Conservation (phyloP, 1,139 yeast species). For the Nakaseomyces kungkrabaensis region DNA sequence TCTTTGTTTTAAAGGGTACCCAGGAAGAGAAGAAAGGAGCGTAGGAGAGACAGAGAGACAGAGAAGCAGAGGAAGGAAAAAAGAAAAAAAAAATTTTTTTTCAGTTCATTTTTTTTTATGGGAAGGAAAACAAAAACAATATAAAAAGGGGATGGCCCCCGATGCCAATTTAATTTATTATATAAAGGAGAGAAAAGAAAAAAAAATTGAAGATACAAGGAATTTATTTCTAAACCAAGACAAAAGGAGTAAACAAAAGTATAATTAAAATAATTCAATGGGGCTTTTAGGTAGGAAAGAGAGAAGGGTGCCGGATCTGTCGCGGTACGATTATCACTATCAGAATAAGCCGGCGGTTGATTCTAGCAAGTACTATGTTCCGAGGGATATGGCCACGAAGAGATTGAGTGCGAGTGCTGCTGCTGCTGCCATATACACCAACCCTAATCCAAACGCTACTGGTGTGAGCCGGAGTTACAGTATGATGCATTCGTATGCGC, state of each 20-base stretch:
- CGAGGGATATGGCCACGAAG: slow-evolving; percentile 7
- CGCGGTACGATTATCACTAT: slow-evolving; percentile 29
- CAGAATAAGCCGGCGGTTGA: slow-evolving; percentile 16
- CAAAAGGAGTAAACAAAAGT: background rate
- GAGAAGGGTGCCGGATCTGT: slow-evolving; percentile 26
- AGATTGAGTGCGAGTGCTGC: slow-evolving; percentile 27
- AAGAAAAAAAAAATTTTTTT: too few relatives aligned
- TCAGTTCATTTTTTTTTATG: too few relatives aligned
- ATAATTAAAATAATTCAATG: slow-evolving; percentile 8
- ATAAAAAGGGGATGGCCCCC: too few relatives aligned
- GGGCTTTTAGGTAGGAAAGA: slow-evolving; percentile 20
- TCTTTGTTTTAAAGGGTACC: too few relatives aligned
- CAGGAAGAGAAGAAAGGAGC: too few relatives aligned
- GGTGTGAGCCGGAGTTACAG: slow-evolving; percentile 5
- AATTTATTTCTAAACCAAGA: background rate
- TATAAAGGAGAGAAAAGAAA: too few relatives aligned
- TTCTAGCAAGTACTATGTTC: slow-evolving; percentile 11
- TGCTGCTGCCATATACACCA: slow-evolving; percentile 18
- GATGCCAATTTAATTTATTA: too few relatives aligned
- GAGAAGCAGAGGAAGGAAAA: too few relatives aligned
- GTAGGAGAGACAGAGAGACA: too few relatives aligned
- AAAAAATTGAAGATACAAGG: too few relatives aligned
- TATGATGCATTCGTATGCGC: background rate
- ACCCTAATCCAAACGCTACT: slow-evolving; percentile 5
- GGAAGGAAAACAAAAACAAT: too few relatives aligned